These are phyloP conservation scores for Rhipidocladum racemiflorum DNA, from an alignment of 176 grass and related monocot species.

Conservation along the genomic window DNA sequence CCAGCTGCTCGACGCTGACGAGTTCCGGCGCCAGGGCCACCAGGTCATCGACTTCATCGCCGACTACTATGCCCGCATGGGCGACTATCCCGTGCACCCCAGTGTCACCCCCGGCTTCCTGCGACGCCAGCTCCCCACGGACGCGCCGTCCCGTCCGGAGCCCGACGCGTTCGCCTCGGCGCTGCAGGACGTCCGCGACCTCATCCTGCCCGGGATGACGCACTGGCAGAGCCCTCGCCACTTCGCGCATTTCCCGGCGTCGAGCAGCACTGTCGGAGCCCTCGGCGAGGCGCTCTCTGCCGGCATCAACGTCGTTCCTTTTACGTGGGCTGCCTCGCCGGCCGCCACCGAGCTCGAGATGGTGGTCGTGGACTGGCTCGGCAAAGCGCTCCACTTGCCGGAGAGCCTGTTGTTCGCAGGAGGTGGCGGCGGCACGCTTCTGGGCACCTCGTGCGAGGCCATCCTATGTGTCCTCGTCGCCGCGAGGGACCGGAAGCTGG, in stretches of 20 bases:
- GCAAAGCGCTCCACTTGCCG: conserved; percentile 43
- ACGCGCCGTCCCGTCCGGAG: conserved; percentile 22
- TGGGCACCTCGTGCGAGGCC: conserved; percentile 60
- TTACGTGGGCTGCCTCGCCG: conserved; percentile 55
- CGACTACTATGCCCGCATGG: conserved; percentile 49
- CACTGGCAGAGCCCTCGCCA: conserved; percentile 69
- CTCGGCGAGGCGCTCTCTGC: conserved; percentile 48
- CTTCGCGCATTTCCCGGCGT: conserved; percentile 55
- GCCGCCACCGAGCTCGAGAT: conserved; percentile 63
- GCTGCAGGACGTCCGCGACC: conserved; percentile 27
- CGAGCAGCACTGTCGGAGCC: conserved; percentile 39
- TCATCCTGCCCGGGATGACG: conserved; percentile 47
- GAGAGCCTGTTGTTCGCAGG: conserved; percentile 34
- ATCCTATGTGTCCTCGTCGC: conserved; percentile 49
- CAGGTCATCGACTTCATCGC: conserved; percentile 55
- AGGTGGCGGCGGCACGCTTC: conserved; percentile 52
- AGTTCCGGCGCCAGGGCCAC: conserved; percentile 36
- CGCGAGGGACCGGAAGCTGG: conserved; percentile 43
- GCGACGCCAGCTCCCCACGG: conserved; percentile 15
- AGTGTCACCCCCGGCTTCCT: conserved; percentile 41
- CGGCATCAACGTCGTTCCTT: conserved; percentile 47
- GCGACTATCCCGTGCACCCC: conserved; percentile 45
- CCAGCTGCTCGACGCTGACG: conserved; percentile 40
- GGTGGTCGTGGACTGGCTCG: conserved; percentile 58
- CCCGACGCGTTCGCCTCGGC: conserved; percentile 33